phyloP scores from a whole-genome alignment of 1,139 yeast species.

The Casaregolazyma suthepensis region DNA sequence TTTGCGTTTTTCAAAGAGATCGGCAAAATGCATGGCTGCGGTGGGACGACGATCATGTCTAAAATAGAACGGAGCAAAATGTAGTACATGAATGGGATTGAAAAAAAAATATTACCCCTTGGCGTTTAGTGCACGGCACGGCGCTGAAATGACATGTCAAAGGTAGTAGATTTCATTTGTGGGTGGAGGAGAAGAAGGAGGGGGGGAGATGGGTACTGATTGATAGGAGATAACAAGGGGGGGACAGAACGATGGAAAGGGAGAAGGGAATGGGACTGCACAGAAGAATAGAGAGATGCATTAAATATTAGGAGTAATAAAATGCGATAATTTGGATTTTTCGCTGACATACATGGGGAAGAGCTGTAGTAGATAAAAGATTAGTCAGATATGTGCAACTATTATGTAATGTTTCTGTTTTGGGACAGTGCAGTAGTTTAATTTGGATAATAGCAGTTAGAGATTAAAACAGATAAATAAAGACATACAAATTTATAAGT shows the following conservation, averaged over 20 bases:
- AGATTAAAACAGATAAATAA: too few species aligned
- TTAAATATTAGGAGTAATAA: not conserved
- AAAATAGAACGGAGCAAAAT: not conserved
- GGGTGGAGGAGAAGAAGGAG: not conserved
- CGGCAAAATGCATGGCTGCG: not conserved
- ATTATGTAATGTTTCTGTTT: not conserved
- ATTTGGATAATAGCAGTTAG: too few species aligned
- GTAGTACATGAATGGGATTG: not conserved
- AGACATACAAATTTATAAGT: too few species aligned
- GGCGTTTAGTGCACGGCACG: not conserved
- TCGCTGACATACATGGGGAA: not conserved
- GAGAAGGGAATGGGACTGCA: not conserved
- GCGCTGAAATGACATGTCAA: not conserved
- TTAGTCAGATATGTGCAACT: not conserved
- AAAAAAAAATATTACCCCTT: not conserved
- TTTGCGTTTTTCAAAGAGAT: not conserved
- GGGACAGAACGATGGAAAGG: not conserved
- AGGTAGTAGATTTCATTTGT: not conserved
- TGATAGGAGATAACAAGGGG: not conserved
- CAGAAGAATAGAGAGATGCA: not conserved
- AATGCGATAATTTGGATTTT: not conserved
- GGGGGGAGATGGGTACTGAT: not conserved
- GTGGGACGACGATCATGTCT: not conserved
- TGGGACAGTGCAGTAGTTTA: not conserved
- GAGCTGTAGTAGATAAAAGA: not conserved